Evolutionary conservation across 2,329 filamentous ascomycete species (phyloP), one percentile per base, ranked within the genome.

Genomic region (Neonectria sp.): DNA sequence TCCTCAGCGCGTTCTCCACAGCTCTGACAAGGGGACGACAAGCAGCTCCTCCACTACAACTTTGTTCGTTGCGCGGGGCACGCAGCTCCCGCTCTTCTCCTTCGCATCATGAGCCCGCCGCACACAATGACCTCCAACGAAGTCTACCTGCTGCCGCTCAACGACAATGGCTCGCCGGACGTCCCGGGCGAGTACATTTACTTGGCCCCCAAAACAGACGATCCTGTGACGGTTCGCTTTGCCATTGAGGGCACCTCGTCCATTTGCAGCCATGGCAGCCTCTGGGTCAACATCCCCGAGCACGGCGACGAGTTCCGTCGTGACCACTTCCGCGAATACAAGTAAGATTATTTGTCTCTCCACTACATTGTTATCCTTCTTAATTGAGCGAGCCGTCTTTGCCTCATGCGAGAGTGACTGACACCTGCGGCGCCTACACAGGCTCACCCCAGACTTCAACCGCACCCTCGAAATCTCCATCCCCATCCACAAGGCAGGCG

Each of bases 241-340:
- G 90, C 94, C 73, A 95, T 98, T 74, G 93, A 98, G 82, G 95
- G 96, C 69, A 95, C 94, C 64, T 97, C 95, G 79, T 97, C 95
- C 69, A 96, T 99, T 85, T 98, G 95, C 81, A 90, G 95, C 73
- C 88, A 97, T 82, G 96, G 97, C 67, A 98, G 93, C 78, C 87
- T 99, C 70, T 99, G 96, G 95, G 92, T 97, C 77, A 99, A 99
- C 81, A 93, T 98, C 68, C 96, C 96, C 8, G 89, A 92, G 68
- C 86, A 91, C 75, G 95, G 92, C 66, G 84, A 90, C 56, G 84
- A 90, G 49, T 99, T 98, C 78, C 88, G 90, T 71, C 91, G 96
- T 74, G 87, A 92, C 76, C 87, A 88, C 37, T 99, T 97, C 81
- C 90, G 91, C 76, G 92, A 97, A 83, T 97, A 93, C 88, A 95